These are phyloP conservation scores for Tricharina praecox DNA, from an alignment of 495 filamentous ascomycete genomes.

Conservation along the genomic window DNA sequence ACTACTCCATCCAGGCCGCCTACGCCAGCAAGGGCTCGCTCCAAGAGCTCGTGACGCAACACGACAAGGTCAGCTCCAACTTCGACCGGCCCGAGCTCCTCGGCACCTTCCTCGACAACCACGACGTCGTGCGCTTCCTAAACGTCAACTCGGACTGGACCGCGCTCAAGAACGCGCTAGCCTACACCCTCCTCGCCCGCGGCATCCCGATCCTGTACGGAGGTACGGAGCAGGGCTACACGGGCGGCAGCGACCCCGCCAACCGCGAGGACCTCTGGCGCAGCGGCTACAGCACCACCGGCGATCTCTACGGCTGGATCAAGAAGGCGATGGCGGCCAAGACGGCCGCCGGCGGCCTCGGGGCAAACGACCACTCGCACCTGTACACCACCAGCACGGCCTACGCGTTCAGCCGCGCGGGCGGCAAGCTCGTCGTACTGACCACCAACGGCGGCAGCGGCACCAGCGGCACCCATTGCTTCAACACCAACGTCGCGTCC, in stretches of 20 bases:
- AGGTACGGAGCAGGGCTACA: constrained; percentile 32
- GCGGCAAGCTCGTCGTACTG: constrained; percentile 29
- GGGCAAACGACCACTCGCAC: constrained; percentile 29
- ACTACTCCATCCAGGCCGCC: constrained; percentile 44
- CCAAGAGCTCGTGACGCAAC: constrained; percentile 36
- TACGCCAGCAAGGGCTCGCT: constrained; percentile 45
- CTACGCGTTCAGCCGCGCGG: constrained; percentile 30
- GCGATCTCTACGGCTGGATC: constrained; percentile 41
- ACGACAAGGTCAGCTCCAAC: constrained; percentile 18
- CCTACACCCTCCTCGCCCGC: constrained; percentile 36
- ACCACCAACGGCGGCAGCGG: constrained; percentile 30
- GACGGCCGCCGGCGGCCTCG: constrained; percentile 29
- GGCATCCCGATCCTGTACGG: constrained; percentile 26
- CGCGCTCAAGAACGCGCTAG: constrained; percentile 49
- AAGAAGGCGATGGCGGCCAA: constrained; percentile 25
- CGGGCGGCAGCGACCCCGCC: constrained; percentile 39
- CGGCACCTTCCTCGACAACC: constrained; percentile 65
- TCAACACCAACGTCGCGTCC: constrained; percentile 25
- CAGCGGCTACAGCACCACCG: constrained; percentile 40
- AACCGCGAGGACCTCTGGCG: constrained; percentile 68
- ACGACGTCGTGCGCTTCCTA: constrained; percentile 54
- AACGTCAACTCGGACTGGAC: constrained; percentile 39
- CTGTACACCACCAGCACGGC: constrained; percentile 28
- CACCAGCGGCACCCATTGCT: constrained; percentile 26
- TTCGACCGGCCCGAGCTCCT: constrained; percentile 32